Evolutionary conservation across 225 moss, liverwort and hornwort genomes (phyloP).

Genomic region (Polytrichum formosum): DNA sequence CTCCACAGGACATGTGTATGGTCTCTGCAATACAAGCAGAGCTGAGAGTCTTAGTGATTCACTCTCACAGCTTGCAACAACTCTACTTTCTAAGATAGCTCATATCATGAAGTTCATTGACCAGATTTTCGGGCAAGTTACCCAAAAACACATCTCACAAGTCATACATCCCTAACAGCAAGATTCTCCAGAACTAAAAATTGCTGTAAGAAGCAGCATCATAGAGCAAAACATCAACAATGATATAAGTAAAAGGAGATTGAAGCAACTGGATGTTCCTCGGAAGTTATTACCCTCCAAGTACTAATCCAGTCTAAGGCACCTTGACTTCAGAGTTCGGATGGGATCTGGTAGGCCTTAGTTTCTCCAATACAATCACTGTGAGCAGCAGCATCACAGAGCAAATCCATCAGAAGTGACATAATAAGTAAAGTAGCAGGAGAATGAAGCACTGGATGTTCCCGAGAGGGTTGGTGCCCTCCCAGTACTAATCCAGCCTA

Average conservation of each 20-base stretch:
- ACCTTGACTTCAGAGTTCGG: slow-evolving; percentile 50
- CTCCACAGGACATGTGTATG: slow-evolving; percentile 44
- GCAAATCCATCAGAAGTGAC: background rate
- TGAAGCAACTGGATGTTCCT: slow-evolving; percentile 24
- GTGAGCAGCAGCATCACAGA: too few species aligned
- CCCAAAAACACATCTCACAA: too few species aligned
- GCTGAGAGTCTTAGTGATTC: too few species aligned
- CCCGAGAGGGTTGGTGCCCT: slow-evolving; percentile 16
- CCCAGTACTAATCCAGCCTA: slow-evolving; percentile 30
- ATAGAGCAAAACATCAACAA: too few species aligned
- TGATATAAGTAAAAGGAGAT: background rate
- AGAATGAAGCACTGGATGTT: slow-evolving; percentile 27
- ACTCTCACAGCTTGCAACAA: slow-evolving; percentile 5
- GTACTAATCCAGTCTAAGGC: slow-evolving; percentile 39
- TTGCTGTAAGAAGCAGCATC: too few species aligned
- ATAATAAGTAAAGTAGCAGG: background rate
- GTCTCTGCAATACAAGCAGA: slow-evolving; percentile 45
- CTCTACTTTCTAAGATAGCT: background rate
- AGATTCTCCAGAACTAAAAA: too few species aligned
- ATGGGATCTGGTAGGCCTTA: slow-evolving; percentile 50
- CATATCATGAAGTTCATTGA: background rate
- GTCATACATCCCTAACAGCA: too few species aligned
- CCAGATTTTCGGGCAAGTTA: too few species aligned
- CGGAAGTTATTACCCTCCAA: slow-evolving; percentile 13
- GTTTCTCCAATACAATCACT: background rate